phyloP scores from a whole-genome alignment of 2,329 filamentous ascomycete species.

The Aspergillus unguis region DNA sequence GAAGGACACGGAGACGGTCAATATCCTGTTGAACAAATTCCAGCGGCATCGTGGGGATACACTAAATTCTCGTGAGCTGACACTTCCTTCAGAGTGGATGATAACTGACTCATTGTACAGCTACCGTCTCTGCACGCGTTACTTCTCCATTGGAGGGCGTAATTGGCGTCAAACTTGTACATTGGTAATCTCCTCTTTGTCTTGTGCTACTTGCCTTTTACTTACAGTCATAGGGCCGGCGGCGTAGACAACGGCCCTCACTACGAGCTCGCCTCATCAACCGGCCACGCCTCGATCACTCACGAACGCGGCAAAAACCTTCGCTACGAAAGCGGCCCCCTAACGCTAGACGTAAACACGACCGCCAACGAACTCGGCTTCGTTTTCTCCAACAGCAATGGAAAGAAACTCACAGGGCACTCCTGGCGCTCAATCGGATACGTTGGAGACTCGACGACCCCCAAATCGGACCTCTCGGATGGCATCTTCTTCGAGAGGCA shows the following conservation, averaged over 20 bases:
- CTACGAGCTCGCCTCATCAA: constrained; percentile 29
- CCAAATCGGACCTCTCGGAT: constrained; percentile 31
- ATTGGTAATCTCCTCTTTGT: constrained; percentile 28
- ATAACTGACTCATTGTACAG: constrained; percentile 14
- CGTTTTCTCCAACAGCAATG: constrained; percentile 18
- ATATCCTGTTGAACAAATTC: constrained; percentile 37
- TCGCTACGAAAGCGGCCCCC: constrained; percentile 31
- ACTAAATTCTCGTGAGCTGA: constrained; percentile 33
- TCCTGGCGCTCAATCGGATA: constrained; percentile 41
- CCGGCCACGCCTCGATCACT: constrained; percentile 28
- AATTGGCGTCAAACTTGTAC: constrained; percentile 39
- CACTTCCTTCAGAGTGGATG: not conserved
- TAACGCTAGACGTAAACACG: constrained; percentile 34
- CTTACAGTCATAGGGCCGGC: constrained; percentile 28
- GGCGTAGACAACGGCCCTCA: constrained; percentile 36
- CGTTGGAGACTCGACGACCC: constrained; percentile 33
- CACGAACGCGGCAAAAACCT: constrained; percentile 27
- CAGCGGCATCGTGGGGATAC: constrained; percentile 41
- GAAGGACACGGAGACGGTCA: constrained; percentile 31
- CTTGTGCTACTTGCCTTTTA: too few relatives aligned
- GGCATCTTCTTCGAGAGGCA: constrained; percentile 38
- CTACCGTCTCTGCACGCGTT: constrained; percentile 33
- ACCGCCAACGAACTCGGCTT: constrained; percentile 35
- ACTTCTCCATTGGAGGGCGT: constrained; percentile 38
- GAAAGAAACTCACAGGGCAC: constrained; percentile 34